phyloP scores from a whole-genome alignment of 2,329 filamentous ascomycete species.

The Microdochium bolleyi region DNA sequence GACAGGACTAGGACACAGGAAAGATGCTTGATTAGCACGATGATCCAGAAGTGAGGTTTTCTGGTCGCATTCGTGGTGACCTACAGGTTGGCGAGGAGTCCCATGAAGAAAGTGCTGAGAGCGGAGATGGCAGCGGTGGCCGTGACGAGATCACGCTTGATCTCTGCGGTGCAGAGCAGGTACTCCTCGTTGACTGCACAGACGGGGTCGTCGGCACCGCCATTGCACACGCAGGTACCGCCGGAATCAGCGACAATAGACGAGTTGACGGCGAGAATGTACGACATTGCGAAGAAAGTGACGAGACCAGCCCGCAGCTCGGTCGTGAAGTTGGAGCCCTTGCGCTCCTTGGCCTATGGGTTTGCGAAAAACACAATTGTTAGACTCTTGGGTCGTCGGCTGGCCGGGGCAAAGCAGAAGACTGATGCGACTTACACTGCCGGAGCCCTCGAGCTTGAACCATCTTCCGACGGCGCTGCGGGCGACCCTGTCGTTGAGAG shows the following conservation, averaged over 20 bases:
- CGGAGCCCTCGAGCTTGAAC: slow-evolving; percentile 76
- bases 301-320: slow-evolving; percentile 78
- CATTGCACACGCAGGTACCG: slow-evolving; percentile 68
- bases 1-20: slow-evolving; percentile 40
- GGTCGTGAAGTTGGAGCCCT: slow-evolving; percentile 71
- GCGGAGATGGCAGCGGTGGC: slow-evolving; percentile 78
- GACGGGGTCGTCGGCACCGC: slow-evolving; percentile 37
- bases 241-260: slow-evolving; percentile 54
- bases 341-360: slow-evolving; percentile 57
- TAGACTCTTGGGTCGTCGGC: slow-evolving; percentile 4
- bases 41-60: neutral
- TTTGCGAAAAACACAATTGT: slow-evolving; percentile 2
- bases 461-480: slow-evolving; percentile 58
- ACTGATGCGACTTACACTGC: slow-evolving; percentile 55
- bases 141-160: slow-evolving; percentile 75
- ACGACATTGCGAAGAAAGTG: slow-evolving; percentile 62
- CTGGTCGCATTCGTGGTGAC: slow-evolving; percentile 13
- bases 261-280: slow-evolving; percentile 46
- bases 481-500: slow-evolving; percentile 51
- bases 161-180: slow-evolving; percentile 49
- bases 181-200: slow-evolving; percentile 53
- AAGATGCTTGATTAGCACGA: neutral
- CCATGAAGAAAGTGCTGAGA: slow-evolving; percentile 75
- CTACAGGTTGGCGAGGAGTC: slow-evolving; percentile 68
- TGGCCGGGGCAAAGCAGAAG: slow-evolving; percentile 14